Percentiles rank a stretch among this genome's conserved stretches.
Evolutionary conservation across 192 early-diverging fungal genomes (phyloP).

Genomic region (Coemansia pectinata): DNA sequence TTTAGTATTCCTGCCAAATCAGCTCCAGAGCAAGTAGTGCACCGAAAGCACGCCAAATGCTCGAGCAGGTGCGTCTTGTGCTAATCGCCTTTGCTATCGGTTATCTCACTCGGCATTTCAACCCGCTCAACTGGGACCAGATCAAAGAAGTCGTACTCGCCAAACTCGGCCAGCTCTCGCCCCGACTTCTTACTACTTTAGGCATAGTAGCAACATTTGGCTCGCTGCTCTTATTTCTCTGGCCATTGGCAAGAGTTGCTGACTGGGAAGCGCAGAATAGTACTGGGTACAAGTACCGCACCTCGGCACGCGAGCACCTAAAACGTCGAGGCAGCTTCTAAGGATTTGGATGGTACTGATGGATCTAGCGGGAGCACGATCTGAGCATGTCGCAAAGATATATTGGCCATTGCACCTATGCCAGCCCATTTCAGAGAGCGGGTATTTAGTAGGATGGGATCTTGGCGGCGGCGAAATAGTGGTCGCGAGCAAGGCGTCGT

Average conservation of each 20-base stretch:
- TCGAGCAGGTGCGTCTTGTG: conserved; percentile 55
- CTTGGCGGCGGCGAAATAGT: conserved; percentile 36
- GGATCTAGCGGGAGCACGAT: neutral
- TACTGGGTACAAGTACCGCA: conserved; percentile 40
- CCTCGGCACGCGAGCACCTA: conserved; percentile 53
- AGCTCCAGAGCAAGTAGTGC: neutral
- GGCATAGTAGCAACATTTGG: conserved; percentile 23
- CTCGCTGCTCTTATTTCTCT: conserved; percentile 35
- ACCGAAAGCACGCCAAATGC: conserved; percentile 24
- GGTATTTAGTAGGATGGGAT: conserved; percentile 50
- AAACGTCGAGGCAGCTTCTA: conserved; percentile 57
- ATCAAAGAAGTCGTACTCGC: conserved; percentile 40
- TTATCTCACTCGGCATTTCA: conserved; percentile 56
- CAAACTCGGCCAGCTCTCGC: conserved; percentile 45
- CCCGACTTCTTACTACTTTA: conserved; percentile 25
- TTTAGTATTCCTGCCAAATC: neutral
- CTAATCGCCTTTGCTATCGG: conserved; percentile 57
- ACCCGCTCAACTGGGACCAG: conserved; percentile 53
- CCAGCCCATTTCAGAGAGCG: conserved; percentile 29
- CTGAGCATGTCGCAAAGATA: conserved; percentile 33
- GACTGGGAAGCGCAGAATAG: conserved; percentile 44
- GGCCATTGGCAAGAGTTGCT: conserved; percentile 50
- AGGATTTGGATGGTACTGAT: neutral
- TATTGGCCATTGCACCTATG: conserved; percentile 47
- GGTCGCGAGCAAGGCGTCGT: conserved; percentile 37